phyloP scores from a whole-genome alignment of 805 yeast species.

The Zygosaccharomyces rouxii region DNA sequence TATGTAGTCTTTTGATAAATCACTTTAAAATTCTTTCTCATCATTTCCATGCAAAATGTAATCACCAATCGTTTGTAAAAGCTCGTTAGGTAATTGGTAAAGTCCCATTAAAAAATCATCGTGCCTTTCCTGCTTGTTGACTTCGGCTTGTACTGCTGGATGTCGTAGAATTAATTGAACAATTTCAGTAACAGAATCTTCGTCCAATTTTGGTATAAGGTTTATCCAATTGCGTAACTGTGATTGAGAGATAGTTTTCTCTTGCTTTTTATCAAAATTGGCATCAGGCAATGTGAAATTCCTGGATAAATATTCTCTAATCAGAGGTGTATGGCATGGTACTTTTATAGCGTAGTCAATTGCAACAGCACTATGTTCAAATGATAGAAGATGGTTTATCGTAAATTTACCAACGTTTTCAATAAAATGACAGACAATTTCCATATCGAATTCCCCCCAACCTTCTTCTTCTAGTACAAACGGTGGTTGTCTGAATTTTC shows the following conservation, averaged over 20 bases:
- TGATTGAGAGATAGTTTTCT: constrained; percentile 31
- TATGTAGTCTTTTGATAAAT: background rate
- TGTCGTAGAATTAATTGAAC: constrained; percentile 24
- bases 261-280: constrained; percentile 37
- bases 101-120: constrained; percentile 24
- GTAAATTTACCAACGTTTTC: constrained; percentile 82
- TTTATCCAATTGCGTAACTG: constrained; percentile 23
- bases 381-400: constrained; percentile 79
- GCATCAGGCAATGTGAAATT: constrained; percentile 67
- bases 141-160: constrained; percentile 23
- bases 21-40: background rate
- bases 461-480: constrained; percentile 84
- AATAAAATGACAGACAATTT: constrained; percentile 62
- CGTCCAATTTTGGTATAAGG: constrained; percentile 19
- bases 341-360: constrained; percentile 69
- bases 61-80: constrained; percentile 15
- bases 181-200: constrained; percentile 25
- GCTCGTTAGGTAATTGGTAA: constrained; percentile 27
- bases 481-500: constrained; percentile 71
- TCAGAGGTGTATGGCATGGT: constrained; percentile 64
- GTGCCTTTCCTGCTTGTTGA: constrained; percentile 18
- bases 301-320: constrained; percentile 62
- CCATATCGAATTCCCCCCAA: constrained; percentile 95
- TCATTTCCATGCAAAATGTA: constrained; percentile 4
- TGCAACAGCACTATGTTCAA: constrained; percentile 65